Conservation (phyloP, 352 stramenopile species). For the Globisporangium cystogenes region DNA sequence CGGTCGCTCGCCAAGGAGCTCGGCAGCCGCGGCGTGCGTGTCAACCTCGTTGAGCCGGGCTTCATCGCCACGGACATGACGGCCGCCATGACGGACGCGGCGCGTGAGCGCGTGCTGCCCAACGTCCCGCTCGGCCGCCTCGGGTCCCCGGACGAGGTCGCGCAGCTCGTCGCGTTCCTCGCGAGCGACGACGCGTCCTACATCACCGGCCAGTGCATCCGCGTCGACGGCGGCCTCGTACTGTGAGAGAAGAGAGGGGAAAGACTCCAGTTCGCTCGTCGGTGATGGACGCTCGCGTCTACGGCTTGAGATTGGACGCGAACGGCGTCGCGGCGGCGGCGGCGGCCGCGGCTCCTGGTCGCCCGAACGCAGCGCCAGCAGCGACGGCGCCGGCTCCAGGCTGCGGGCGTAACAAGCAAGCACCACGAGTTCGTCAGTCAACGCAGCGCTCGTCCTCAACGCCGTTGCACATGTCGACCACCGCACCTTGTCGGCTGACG, state of each 20-base stretch:
- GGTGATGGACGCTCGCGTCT: background rate
- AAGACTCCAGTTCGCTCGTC: background rate
- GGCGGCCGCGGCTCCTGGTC: background rate
- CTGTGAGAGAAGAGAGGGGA: constrained; percentile 24
- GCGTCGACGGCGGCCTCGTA: constrained; percentile 70
- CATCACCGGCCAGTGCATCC: constrained; percentile 83
- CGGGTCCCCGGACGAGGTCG: constrained; percentile 63
- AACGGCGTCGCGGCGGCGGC: constrained; percentile 8
- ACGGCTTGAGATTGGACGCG: constrained; percentile 13
- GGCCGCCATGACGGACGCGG: constrained; percentile 38
- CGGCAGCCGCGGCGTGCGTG: constrained; percentile 73
- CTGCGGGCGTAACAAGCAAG: no score
- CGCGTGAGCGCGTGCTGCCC: constrained; percentile 36
- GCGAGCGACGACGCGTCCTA: constrained; percentile 70
- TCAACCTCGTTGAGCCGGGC: constrained; percentile 85
- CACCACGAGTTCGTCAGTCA: no score
- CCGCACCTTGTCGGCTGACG: constrained; percentile 33
- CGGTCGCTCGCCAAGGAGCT: constrained; percentile 83
- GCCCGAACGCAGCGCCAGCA: background rate
- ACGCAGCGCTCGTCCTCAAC: no score
- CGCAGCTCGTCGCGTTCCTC: constrained; percentile 76
- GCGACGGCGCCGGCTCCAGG: background rate
- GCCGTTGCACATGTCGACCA: no score
- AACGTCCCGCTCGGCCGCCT: constrained; percentile 61
- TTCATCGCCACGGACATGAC: constrained; percentile 87